Conservation (phyloP, 225 moss, liverwort and hornwort genomes). For the Bryum argenteum region DNA sequence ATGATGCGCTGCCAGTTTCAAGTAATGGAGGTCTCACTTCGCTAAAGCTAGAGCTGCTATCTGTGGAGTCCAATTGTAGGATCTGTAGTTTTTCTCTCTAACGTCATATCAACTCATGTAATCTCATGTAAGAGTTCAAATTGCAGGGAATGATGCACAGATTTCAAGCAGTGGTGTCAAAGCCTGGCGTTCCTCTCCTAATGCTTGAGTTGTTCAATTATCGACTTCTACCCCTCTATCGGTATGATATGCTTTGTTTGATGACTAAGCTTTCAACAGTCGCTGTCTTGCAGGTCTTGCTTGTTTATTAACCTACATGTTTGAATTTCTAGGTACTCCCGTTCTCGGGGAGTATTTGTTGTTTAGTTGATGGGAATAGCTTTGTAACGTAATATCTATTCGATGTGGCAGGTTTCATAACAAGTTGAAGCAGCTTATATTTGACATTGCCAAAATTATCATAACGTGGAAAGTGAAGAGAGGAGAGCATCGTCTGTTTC, state of each 20-base stretch:
- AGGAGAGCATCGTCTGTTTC: constrained; percentile 91
- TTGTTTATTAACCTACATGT: constrained; percentile 19
- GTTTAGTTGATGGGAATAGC: constrained; percentile 5
- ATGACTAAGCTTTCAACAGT: constrained; percentile 21
- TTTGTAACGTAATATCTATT: constrained; percentile 9
- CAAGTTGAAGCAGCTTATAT: constrained; percentile 75
- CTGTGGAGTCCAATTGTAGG: constrained; percentile 20
- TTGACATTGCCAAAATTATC: constrained; percentile 92
- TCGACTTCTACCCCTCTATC: constrained; percentile 71
- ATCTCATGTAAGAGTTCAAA: constrained; percentile 21
- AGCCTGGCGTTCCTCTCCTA: constrained; percentile 87
- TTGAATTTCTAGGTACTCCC: constrained; percentile 8
- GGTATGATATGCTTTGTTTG: constrained; percentile 45
- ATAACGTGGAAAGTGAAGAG: constrained; percentile 84
- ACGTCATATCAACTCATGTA: constrained; percentile 21
- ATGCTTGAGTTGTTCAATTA: constrained; percentile 91
- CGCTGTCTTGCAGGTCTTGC: not conserved
- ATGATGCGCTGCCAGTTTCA: constrained; percentile 9
- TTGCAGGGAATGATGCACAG: constrained; percentile 85
- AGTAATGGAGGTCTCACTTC: constrained; percentile 11
- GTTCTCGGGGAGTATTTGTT: constrained; percentile 3
- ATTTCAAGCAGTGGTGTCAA: constrained; percentile 82
- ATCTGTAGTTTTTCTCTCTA: constrained; percentile 15
- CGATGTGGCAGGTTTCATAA: constrained; percentile 77
- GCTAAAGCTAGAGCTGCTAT: constrained; percentile 23